These are phyloP conservation scores for Cetradonia linearis DNA, from an alignment of 495 filamentous ascomycete species.

Conservation along the genomic window DNA sequence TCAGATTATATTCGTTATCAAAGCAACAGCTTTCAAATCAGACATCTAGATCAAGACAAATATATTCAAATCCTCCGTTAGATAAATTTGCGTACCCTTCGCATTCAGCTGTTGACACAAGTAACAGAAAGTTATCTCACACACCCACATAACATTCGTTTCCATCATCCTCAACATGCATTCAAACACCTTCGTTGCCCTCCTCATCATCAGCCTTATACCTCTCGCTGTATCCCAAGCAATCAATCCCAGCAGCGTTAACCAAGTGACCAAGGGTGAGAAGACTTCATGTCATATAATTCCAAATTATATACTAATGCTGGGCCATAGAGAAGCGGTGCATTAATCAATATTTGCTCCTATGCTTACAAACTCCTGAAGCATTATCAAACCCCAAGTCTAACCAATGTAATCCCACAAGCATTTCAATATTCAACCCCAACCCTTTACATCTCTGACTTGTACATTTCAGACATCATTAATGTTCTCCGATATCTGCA, in stretches of 20 bases:
- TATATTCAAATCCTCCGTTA: no score
- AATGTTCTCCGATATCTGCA: conserved; percentile 64
- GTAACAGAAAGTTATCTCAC: no score
- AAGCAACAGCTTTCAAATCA: no score
- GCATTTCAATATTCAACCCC: conserved; percentile 24
- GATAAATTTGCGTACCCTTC: no score
- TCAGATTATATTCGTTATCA: no score
- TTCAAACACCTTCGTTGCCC: no score
- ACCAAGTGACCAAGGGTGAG: conserved; percentile 38
- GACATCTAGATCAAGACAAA: no score
- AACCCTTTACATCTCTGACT: background rate
- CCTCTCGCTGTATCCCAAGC: conserved; percentile 36
- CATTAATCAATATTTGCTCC: conserved; percentile 59
- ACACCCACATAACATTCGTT: no score
- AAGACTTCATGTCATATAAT: background rate
- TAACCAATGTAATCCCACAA: conserved; percentile 66
- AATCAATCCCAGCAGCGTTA: conserved; percentile 53
- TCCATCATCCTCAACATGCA: no score
- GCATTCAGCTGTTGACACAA: no score
- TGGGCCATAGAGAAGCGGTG: conserved; percentile 55
- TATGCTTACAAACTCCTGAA: conserved; percentile 61
- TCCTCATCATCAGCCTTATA: conserved; percentile 15
- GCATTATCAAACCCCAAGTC: conserved; percentile 38
- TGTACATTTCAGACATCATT: conserved; percentile 46
- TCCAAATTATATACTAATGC: conserved; percentile 17